These are phyloP conservation scores for Trichomonas gallinae DNA, from an alignment of 208 protist genomes.

Conservation along the genomic window DNA sequence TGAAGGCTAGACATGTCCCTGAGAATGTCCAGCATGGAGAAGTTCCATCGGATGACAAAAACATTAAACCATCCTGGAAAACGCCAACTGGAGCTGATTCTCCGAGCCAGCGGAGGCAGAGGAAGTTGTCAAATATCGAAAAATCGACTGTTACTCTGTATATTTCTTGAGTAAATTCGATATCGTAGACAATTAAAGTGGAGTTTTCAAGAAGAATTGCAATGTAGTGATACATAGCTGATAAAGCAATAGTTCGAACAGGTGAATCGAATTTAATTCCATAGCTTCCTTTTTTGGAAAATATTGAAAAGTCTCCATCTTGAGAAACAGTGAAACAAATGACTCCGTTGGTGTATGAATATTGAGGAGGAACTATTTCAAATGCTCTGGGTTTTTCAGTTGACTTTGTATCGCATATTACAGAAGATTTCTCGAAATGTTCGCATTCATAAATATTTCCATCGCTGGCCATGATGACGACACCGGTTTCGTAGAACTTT, in stretches of 20 bases:
- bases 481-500: background rate
- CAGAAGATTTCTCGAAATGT: background rate
- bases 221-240: background rate
- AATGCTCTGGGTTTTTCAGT: background rate
- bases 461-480: background rate
- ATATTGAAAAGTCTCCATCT: background rate
- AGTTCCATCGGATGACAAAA: background rate
- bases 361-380: background rate
- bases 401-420: background rate
- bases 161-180: background rate
- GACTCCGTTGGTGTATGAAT: background rate
- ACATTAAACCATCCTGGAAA: background rate
- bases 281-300: background rate
- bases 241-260: background rate
- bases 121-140: background rate
- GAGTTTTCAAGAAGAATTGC: background rate
- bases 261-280: background rate
- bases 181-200: background rate
- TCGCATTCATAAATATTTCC: background rate
- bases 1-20: background rate
- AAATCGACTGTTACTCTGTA: background rate
- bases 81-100: background rate
- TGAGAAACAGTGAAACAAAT: background rate
- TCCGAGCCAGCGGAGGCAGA: background rate
- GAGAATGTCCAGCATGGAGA: background rate